phyloP scores from a whole-genome alignment of 2,329 filamentous ascomycete species.

The Teratosphaeria destructans region DNA sequence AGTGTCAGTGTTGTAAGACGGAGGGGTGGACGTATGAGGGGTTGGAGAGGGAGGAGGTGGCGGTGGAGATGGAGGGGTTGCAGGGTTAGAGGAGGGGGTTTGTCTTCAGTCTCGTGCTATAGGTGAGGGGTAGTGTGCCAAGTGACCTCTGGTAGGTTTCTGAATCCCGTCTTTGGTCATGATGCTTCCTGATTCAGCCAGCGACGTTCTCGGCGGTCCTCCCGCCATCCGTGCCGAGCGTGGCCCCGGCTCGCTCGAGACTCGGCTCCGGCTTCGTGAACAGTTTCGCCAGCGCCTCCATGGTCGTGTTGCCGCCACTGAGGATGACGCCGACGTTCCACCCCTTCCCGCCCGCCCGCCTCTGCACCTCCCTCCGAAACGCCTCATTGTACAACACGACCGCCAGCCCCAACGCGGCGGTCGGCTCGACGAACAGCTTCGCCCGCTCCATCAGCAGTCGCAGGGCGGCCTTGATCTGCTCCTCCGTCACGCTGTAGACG shows the following conservation, averaged over 20 bases:
- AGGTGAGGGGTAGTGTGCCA: background rate
- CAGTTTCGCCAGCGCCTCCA: conserved; percentile 49
- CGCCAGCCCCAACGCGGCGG: conserved; percentile 72
- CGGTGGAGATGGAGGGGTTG: background rate
- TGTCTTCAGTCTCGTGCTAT: no score
- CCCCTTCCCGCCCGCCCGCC: conserved; percentile 58
- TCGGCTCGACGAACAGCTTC: conserved; percentile 87
- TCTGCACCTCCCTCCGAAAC: conserved; percentile 60
- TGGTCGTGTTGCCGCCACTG: conserved; percentile 54
- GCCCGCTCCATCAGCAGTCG: conserved; percentile 71
- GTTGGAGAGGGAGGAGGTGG: background rate
- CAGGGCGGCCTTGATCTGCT: conserved; percentile 70
- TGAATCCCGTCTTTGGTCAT: background rate
- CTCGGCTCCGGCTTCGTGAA: conserved; percentile 29
- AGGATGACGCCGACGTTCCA: conserved; percentile 60
- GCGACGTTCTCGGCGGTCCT: conserved; percentile 37
- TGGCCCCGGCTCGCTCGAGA: conserved; percentile 31
- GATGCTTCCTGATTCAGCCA: conserved; percentile 2
- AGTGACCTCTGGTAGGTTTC: background rate
- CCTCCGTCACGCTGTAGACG: conserved; percentile 67
- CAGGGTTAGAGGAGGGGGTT: background rate
- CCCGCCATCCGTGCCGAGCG: conserved; percentile 31
- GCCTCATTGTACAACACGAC: conserved; percentile 77
- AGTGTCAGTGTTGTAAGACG: background rate
- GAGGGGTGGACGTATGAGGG: background rate